A percentile compares a stretch with the other conserved stretches of the same genome.
Evolutionary conservation across 805 yeast species (phyloP).

Genomic region (Yarrowia sp.): DNA sequence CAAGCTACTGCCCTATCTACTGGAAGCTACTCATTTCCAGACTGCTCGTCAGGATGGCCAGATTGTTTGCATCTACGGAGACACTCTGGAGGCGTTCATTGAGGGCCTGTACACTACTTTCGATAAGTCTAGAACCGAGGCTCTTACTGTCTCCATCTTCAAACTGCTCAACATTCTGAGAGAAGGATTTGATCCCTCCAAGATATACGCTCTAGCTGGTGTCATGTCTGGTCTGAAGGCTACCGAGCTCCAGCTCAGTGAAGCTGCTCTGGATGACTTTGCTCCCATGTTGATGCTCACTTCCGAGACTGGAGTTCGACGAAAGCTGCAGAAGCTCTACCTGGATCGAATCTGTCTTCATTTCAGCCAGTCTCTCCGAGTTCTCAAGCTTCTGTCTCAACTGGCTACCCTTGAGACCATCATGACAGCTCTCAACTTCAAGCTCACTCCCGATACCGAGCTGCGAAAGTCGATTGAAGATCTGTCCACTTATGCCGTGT

Average conservation of each 20-base stretch:
- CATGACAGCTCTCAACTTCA: neutral
- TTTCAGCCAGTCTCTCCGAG: conserved; percentile 5
- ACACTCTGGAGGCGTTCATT: conserved; percentile 47
- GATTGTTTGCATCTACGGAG: conserved; percentile 57
- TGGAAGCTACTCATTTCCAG: conserved; percentile 59
- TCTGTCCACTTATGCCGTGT: conserved; percentile 40
- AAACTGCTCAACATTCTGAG: conserved; percentile 47
- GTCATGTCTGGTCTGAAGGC: neutral
- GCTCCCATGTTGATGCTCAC: neutral
- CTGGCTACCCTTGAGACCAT: neutral
- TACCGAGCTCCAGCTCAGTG: conserved; percentile 11
- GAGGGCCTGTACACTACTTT: conserved; percentile 39
- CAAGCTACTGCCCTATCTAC: conserved; percentile 53
- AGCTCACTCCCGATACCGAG: conserved; percentile 58
- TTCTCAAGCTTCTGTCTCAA: neutral
- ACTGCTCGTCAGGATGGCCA: conserved; percentile 38
- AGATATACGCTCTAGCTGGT: conserved; percentile 26
- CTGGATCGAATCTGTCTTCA: conserved; percentile 10
- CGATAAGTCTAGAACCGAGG: conserved; percentile 33
- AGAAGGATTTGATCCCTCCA: conserved; percentile 58
- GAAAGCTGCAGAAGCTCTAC: conserved; percentile 5
- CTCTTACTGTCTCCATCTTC: conserved; percentile 40
- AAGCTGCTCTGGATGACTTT: neutral
- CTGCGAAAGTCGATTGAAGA: conserved; percentile 87
- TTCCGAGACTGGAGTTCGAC: conserved; percentile 11